These are phyloP conservation scores for Kwoniella newhampshirensis DNA, from an alignment of 768 basidiomycete genomes.

Conservation along the genomic window DNA sequence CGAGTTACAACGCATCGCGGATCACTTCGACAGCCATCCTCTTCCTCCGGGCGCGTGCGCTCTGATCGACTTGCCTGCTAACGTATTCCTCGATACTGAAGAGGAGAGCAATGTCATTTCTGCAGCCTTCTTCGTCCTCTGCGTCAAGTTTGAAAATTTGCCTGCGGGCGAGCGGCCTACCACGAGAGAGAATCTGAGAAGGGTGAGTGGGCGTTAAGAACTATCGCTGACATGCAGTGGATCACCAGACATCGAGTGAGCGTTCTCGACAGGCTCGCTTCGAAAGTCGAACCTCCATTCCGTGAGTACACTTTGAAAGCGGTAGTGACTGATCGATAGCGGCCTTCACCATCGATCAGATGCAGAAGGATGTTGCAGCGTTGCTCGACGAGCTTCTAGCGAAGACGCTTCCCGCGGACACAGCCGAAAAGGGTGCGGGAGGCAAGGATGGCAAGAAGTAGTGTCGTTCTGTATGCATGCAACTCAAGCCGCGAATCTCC, in stretches of 20 bases:
- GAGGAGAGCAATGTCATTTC: constrained; percentile 45
- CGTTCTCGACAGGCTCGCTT: constrained; percentile 22
- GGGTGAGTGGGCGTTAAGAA: constrained; percentile 16
- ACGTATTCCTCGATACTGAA: constrained; percentile 43
- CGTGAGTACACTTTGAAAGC: constrained; percentile 27
- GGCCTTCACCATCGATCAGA: constrained; percentile 36
- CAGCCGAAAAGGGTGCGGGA: constrained; percentile 10
- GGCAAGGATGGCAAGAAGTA: not conserved
- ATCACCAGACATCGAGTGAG: constrained; percentile 21
- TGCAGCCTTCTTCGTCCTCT: constrained; percentile 31
- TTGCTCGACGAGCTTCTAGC: constrained; percentile 42
- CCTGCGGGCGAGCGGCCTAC: constrained; percentile 28
- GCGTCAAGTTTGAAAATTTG: constrained; percentile 35
- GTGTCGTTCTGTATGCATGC: not conserved
- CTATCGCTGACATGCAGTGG: constrained; percentile 27
- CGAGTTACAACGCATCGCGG: constrained; percentile 18
- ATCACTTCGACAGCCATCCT: constrained; percentile 38
- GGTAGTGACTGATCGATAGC: constrained; percentile 21
- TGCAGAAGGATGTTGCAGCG: constrained; percentile 34
- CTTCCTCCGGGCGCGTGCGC: constrained; percentile 26
- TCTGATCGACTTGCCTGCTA: constrained; percentile 37
- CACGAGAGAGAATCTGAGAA: constrained; percentile 28
- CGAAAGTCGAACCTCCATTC: constrained; percentile 46
- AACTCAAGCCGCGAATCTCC: constrained; percentile 28
- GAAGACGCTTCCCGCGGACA: constrained; percentile 31